Conservation (phyloP, 495 filamentous ascomycete species). For the Bacidia rubella region DNA sequence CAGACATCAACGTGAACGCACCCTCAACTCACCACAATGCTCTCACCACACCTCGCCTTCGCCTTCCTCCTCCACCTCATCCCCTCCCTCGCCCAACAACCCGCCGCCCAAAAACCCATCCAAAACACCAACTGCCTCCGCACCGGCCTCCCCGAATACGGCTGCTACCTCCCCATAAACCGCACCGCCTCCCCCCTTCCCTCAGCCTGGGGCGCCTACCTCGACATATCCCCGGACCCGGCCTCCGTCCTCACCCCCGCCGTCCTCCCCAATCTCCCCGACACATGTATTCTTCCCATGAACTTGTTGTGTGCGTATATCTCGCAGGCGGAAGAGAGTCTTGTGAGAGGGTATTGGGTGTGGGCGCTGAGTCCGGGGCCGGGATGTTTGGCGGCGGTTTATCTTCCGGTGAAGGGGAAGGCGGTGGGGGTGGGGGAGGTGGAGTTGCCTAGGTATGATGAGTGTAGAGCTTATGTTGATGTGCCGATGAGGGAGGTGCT, state of each 20-base stretch:
- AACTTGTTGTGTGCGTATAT: not conserved
- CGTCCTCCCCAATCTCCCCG: not conserved
- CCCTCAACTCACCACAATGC: no score
- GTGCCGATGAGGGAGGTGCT: not conserved
- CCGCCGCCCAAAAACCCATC: not conserved
- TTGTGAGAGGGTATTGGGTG: not conserved
- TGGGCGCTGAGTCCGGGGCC: not conserved
- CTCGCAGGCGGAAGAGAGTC: not conserved
- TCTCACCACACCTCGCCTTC: conserved; percentile 2
- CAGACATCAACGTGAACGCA: not conserved
- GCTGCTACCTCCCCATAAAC: not conserved
- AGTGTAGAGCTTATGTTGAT: not conserved
- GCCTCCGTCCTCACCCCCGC: not conserved
- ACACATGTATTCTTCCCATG: not conserved
- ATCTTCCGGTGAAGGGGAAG: not conserved
- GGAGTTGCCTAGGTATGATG: not conserved
- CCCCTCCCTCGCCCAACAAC: conserved; percentile 7
- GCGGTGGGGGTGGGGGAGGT: no score
- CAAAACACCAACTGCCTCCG: not conserved
- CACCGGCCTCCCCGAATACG: not conserved
- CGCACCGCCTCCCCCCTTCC: not conserved
- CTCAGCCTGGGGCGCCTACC: not conserved
- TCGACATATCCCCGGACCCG: not conserved
- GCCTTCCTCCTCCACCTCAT: conserved; percentile 3
- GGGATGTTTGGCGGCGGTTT: not conserved